Evolutionary conservation across 2,329 filamentous ascomycete species (phyloP).

Genomic region (Alternaria metachromatica): DNA sequence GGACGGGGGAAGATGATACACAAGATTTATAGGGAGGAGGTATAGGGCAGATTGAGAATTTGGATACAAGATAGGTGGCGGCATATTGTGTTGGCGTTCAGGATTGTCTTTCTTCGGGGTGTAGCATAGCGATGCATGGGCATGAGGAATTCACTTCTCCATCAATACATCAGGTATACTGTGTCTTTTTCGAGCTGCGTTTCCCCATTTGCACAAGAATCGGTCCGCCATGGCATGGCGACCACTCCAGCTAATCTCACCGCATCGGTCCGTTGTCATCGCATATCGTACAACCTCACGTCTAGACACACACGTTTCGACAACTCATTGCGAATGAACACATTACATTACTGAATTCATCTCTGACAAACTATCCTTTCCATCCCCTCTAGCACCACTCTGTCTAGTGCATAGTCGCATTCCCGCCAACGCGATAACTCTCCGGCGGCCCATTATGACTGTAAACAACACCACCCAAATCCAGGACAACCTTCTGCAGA

Average conservation of each 20-base stretch:
- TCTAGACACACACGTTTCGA: neutral
- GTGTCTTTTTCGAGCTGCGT: neutral
- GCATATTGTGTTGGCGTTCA: neutral
- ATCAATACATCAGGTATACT: neutral
- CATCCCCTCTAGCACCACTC: neutral
- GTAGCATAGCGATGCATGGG: neutral
- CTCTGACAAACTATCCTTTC: neutral
- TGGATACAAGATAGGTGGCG: neutral
- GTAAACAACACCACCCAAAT: conserved; percentile 42
- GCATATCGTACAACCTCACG: neutral
- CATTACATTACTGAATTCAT: neutral
- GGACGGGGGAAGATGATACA: neutral
- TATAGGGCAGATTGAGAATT: neutral
- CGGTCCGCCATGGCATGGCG: neutral
- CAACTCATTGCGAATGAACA: neutral
- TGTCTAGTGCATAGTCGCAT: conserved; percentile 2
- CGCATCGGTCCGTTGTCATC: neutral
- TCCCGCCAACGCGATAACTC: conserved; percentile 45
- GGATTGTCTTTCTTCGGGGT: neutral
- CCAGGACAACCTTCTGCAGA: conserved; percentile 46
- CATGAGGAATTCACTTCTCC: neutral
- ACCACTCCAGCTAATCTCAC: neutral
- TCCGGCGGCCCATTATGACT: conserved; percentile 48
- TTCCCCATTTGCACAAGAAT: neutral
- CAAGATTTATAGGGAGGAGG: neutral